Evolutionary conservation across 371 early-diverging fungal species (phyloP).

Genomic region (Apophysomyces variabilis): DNA sequence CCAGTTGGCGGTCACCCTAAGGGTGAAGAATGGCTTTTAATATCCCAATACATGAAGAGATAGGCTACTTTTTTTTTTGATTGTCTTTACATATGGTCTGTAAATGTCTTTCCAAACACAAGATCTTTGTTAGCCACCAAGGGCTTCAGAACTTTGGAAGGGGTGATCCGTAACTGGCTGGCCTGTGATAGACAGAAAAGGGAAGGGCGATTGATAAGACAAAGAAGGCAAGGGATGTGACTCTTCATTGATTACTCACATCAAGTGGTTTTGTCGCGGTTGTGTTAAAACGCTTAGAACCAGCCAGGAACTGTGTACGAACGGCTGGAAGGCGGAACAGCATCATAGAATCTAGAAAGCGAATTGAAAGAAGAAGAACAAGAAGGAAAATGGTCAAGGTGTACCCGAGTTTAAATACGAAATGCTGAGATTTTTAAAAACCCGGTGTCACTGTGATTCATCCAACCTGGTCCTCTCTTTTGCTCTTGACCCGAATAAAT

Average conservation of each 20-base stretch:
- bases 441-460: constrained; percentile 9
- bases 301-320: constrained; percentile 13
- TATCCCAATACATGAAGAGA: background rate
- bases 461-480: no score
- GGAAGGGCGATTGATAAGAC: no score
- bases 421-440: constrained; percentile 31
- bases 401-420: constrained; percentile 1
- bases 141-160: constrained; percentile 56
- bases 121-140: constrained; percentile 79
- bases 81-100: constrained; percentile 87
- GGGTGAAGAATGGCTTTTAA: no score
- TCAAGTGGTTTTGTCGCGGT: constrained; percentile 17
- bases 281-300: constrained; percentile 27
- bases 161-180: constrained; percentile 48
- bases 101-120: constrained; percentile 88
- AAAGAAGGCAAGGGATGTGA: background rate
- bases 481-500: no score
- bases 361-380: background rate
- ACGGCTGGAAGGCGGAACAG: constrained; percentile 13
- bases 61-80: no score
- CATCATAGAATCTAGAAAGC: constrained; percentile 1
- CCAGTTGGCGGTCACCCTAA: constrained; percentile 77
- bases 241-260: constrained; percentile 12
- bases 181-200: constrained; percentile 34
- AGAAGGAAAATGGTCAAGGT: background rate